Conservation (phyloP, 2,329 filamentous ascomycete species). For the Zelopaecilomyces penicillatus region DNA sequence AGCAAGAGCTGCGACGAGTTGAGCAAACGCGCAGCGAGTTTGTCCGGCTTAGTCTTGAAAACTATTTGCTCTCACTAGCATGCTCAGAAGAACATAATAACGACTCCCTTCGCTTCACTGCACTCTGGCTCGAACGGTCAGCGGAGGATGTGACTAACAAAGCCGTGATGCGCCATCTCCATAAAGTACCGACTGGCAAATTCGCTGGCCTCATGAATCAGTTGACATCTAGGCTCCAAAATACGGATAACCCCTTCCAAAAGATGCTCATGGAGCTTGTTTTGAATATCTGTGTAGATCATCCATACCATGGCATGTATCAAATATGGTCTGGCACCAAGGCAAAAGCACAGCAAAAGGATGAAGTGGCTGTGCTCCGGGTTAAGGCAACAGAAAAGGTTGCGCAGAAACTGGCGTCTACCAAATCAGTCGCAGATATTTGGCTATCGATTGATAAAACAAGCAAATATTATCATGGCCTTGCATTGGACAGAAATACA, state of each 20-base stretch:
- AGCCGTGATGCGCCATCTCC: slow-evolving; percentile 62
- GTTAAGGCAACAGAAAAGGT: slow-evolving; percentile 65
- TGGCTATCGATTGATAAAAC: slow-evolving; percentile 69
- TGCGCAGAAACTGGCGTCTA: slow-evolving; percentile 50
- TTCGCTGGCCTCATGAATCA: slow-evolving; percentile 94
- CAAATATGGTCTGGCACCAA: slow-evolving; percentile 82
- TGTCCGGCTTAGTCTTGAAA: slow-evolving; percentile 81
- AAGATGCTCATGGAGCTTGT: slow-evolving; percentile 64
- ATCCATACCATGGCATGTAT: slow-evolving; percentile 96
- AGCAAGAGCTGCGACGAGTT: slow-evolving; percentile 74
- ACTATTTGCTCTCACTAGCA: slow-evolving; percentile 77
- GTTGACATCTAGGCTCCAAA: slow-evolving; percentile 81
- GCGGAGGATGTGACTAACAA: slow-evolving; percentile 68
- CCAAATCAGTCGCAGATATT: slow-evolving; percentile 40
- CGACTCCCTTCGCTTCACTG: slow-evolving; percentile 83
- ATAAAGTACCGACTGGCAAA: slow-evolving; percentile 76
- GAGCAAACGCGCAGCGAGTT: slow-evolving; percentile 71
- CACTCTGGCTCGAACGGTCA: slow-evolving; percentile 85
- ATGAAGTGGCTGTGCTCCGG: slow-evolving; percentile 66
- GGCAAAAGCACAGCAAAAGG: slow-evolving; percentile 59
- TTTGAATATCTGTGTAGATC: slow-evolving; percentile 77
- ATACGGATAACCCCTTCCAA: slow-evolving; percentile 66
- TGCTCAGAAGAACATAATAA: slow-evolving; percentile 86
- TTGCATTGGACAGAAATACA: slow-evolving; percentile 58
- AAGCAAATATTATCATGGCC: slow-evolving; percentile 55